Percentiles rank a stretch among this genome's conserved stretches.
Conservation (phyloP, 805 yeast genomes). For the Wickerhamomyces bisporus region DNA sequence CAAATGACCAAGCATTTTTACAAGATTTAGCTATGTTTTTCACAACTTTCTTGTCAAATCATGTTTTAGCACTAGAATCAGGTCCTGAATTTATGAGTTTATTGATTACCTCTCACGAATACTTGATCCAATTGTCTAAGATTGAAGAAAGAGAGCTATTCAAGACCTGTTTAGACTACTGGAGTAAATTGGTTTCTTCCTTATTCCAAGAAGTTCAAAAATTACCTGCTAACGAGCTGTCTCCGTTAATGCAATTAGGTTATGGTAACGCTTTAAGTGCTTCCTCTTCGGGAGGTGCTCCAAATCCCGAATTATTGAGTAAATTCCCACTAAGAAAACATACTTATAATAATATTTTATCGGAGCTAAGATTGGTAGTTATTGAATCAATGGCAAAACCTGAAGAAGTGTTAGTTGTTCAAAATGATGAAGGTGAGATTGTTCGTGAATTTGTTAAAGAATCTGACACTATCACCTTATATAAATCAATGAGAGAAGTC, state of each 20-base stretch:
- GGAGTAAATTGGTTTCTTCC: slow-evolving; percentile 81
- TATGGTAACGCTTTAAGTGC: slow-evolving; percentile 30
- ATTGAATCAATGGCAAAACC: slow-evolving; percentile 98
- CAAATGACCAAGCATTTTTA: slow-evolving; percentile 86
- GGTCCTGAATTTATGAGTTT: slow-evolving; percentile 52
- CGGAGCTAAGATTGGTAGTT: slow-evolving; percentile 84
- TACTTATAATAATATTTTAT: slow-evolving; percentile 69
- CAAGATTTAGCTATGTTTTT: slow-evolving; percentile 94
- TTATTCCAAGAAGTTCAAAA: slow-evolving; percentile 82
- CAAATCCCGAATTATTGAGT: slow-evolving; percentile 74
- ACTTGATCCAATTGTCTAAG: slow-evolving; percentile 77
- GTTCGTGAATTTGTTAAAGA: slow-evolving; percentile 96
- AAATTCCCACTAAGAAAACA: slow-evolving; percentile 83
- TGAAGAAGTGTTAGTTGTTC: slow-evolving; percentile 94
- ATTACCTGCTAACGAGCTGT: slow-evolving; percentile 64
- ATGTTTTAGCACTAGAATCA: slow-evolving; percentile 57
- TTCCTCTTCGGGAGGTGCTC: slow-evolving; percentile 68
- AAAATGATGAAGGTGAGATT: slow-evolving; percentile 98
- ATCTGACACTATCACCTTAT: slow-evolving; percentile 92
- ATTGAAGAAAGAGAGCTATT: slow-evolving; percentile 95
- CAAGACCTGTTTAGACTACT: slow-evolving; percentile 92
- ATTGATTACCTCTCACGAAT: slow-evolving; percentile 68
- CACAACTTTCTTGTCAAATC: slow-evolving; percentile 76
- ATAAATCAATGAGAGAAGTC: slow-evolving; percentile 94
- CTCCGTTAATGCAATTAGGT: slow-evolving; percentile 72